Base-by-base conservation (phyloP, 345 rosid species). In the Reutealis trisperma region DNA sequence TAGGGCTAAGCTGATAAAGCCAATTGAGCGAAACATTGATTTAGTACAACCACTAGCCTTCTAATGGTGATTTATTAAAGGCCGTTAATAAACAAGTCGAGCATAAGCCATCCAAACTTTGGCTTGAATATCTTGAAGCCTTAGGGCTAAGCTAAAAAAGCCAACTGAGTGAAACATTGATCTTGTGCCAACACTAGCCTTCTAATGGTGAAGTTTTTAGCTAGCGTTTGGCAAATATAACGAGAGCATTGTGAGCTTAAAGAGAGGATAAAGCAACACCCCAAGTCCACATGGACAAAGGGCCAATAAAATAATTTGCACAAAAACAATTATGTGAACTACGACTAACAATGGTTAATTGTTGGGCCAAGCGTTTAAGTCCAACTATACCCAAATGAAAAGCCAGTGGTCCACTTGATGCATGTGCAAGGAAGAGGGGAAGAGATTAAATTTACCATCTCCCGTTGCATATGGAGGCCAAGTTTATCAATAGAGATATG, bases 401-500 rank as follows among this genome's bases (percentile, higher is more conserved):
- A 5, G 21, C 61, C 61, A 44, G 12, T 70, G 30, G 63, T 54
- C 47, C 32, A 15, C 16, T 7, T 19, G 7, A 59, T 47, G 58
- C 32, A 32, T n/a, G 52, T 51, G 37, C 16, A 57, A 73, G 30
- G 69, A 69, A 66, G 63, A 11, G 54, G 13, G 72, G 47, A 45
- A 49, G 42, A 63, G 63, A 47, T 32, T 32, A 65, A 54, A 64
- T 57, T 74, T 80, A 94, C 97, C 89, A 78, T 86, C 70, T 83
- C 94, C 57, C 90, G 89, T 63, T 80, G 88, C 87, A 51, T 75
- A 71, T 85, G 84, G 64, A 42, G 83, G 82, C 81, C 86, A 63
- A 75, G 73, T 78, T 83, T 85, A 70, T 75, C 86, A 71, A 87
- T 78, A 47, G 64, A 75, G 77, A 92, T 82, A 88, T 96, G 97